Evolutionary conservation across 257 asterid genomes (phyloP).

Genomic region (Capsicum pubescens): DNA sequence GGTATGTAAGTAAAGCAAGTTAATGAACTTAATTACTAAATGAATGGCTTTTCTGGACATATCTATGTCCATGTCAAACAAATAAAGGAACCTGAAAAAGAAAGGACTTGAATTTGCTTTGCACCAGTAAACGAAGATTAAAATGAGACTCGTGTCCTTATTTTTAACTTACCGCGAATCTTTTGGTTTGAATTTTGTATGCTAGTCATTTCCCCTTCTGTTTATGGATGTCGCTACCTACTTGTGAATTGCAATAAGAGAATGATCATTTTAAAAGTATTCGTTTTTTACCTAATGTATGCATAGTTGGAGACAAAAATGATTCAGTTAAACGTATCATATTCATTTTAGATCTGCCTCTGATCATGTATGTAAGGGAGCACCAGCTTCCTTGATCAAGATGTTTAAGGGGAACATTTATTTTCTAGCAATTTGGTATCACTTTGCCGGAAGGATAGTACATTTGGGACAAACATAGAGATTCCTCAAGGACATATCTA

Average conservation of each 20-base stretch:
- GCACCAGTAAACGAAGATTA: neutral
- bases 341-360: neutral
- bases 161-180: neutral
- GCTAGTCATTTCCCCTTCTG: neutral
- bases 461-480: neutral
- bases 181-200: neutral
- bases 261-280: too few relatives aligned
- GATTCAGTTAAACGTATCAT: neutral
- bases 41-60: conserved; percentile 1
- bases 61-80: neutral
- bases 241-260: neutral
- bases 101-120: neutral
- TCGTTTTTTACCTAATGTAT: neutral
- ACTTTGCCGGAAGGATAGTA: too few relatives aligned
- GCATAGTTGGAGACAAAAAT: neutral
- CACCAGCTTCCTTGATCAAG: neutral
- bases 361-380: neutral
- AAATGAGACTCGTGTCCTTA: neutral
- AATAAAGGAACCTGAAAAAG: neutral
- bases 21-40: neutral
- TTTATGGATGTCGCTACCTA: neutral
- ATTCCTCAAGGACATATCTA: neutral
- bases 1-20: neutral
- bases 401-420: neutral
- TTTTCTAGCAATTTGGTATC: neutral